Percentiles rank a stretch among this genome's conserved stretches.
These are phyloP conservation scores for Arachis monticola DNA, from an alignment of 331 rosid species.

Conservation along the genomic window DNA sequence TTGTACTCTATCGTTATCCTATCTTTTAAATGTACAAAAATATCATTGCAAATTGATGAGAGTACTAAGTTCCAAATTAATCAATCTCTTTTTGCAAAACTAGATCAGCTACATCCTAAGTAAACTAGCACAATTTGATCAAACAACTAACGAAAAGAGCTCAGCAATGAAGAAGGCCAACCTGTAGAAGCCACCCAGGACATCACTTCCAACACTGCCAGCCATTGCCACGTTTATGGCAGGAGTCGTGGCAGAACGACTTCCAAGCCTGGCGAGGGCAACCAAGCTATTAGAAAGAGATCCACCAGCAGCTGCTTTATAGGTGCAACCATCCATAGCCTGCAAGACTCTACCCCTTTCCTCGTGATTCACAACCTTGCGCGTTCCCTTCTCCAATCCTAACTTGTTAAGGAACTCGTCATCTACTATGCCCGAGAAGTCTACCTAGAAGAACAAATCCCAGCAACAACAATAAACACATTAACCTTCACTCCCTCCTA, in stretches of 20 bases:
- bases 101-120: conserved; percentile 9
- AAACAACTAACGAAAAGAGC: conserved; percentile 25
- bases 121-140: conserved; percentile 27
- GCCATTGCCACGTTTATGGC: conserved; percentile 86
- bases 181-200: conserved; percentile 95
- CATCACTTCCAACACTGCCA: conserved; percentile 93
- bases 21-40: background rate
- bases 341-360: conserved; percentile 90
- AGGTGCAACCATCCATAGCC: conserved; percentile 98
- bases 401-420: conserved; percentile 75
- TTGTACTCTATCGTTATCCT: background rate
- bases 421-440: conserved; percentile 85
- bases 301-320: conserved; percentile 99
- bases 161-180: conserved; percentile 38
- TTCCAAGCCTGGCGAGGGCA: conserved; percentile 90
- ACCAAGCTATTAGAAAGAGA: conserved; percentile 94
- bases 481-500: conserved; percentile 2
- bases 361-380: conserved; percentile 87
- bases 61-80: conserved; percentile 20
- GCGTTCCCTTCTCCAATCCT: conserved; percentile 86
- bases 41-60: conserved; percentile 1
- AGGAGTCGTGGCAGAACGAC: conserved; percentile 56
- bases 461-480: conserved; percentile 10
- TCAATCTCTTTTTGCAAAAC: background rate
- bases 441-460: conserved; percentile 60